Conservation (phyloP, 495 filamentous ascomycete genomes). For the Acidiella bohemica region DNA sequence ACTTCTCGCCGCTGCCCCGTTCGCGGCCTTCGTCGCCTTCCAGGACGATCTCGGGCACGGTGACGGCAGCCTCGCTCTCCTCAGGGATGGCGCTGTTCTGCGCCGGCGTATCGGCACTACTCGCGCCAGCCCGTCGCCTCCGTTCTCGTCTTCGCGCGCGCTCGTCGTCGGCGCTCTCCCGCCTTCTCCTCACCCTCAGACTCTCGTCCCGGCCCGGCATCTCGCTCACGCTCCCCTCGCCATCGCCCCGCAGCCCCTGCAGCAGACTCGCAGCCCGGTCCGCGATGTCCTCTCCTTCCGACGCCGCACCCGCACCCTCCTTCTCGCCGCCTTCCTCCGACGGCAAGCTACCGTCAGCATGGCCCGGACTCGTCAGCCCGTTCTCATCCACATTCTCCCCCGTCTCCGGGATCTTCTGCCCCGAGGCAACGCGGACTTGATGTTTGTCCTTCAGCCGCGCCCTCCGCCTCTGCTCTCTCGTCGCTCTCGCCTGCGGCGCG, state of each 20-base stretch:
- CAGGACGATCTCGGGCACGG: not conserved
- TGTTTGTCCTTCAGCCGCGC: slow-evolving; percentile 83
- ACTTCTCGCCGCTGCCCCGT: not conserved
- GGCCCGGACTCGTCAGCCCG: slow-evolving; percentile 19
- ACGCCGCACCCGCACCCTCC: slow-evolving; percentile 9
- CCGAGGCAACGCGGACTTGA: slow-evolving; percentile 78
- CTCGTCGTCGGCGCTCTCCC: slow-evolving; percentile 20
- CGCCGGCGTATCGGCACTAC: slow-evolving; percentile 1
- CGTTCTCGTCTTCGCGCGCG: slow-evolving; percentile 9
- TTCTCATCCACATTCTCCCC: slow-evolving; percentile 29
- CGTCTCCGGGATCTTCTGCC: slow-evolving; percentile 66
- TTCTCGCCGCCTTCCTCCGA: slow-evolving; percentile 29
- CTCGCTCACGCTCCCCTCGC: slow-evolving; percentile 24
- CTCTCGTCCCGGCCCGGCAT: slow-evolving; percentile 19
- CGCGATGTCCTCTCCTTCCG: slow-evolving; percentile 60
- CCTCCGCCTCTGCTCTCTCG: slow-evolving; percentile 73
- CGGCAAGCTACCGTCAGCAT: slow-evolving; percentile 14
- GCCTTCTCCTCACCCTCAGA: slow-evolving; percentile 23
- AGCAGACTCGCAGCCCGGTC: slow-evolving; percentile 71
- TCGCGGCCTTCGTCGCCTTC: not conserved
- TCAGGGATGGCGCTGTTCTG: slow-evolving; percentile 5
- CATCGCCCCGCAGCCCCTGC: slow-evolving; percentile 55
- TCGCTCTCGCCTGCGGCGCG: slow-evolving; percentile 74
- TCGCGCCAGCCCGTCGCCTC: slow-evolving; percentile 8
- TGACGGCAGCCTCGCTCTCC: slow-evolving; percentile 2